Base-by-base conservation (phyloP, 345 rosid genomes). In the Conringia planisiliqua region DNA sequence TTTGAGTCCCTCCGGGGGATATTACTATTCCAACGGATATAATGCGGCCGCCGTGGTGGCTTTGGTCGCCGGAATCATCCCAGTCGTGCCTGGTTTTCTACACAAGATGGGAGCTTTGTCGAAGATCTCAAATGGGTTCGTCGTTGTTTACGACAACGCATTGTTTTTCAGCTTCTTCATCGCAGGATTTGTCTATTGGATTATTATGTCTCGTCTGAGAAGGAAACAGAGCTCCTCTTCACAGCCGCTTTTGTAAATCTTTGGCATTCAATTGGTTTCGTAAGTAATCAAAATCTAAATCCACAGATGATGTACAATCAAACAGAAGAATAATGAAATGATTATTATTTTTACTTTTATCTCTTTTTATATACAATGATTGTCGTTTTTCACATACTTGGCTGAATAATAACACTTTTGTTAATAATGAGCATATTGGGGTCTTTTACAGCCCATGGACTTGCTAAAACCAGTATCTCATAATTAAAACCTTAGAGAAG, bases 91-190 rank as follows among this genome's bases (percentile, higher is more conserved):
- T 1, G 96, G 97, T 9, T 87, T 94, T 58, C 75, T 91, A 68
- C 87, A 87, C 55, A 90, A 94, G 62, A 83, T 88, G 13, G 93
- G 95, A 68, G 63, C 84, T 47, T 1, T 87, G 69, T n/a, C 79
- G 12, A 44, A 56, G 26, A 72, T 86, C 62, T 72, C 87, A 2
- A 73, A 78, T 60, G 60, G 73, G 4, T 86, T 86, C 6, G 76
- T 81, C 5, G 81, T 72, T 62, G 83, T 94, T 27, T 94, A 94
- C 79, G 86, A 90, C 76, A 90, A 91, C 57, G 97, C 95, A 69
- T 91, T 97, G 97, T 88, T 94, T 68, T 84, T 94, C 50, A 84
- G 95, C 82, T 90, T 90, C 80, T 82, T 94, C 73, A 77, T 82
- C 13, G 82, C 95, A 8, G 96, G 87, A 26, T 77, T 86, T 43